Evolutionary conservation across 2,329 filamentous ascomycete species (phyloP).

Genomic region (Fusarium tricinctum): DNA sequence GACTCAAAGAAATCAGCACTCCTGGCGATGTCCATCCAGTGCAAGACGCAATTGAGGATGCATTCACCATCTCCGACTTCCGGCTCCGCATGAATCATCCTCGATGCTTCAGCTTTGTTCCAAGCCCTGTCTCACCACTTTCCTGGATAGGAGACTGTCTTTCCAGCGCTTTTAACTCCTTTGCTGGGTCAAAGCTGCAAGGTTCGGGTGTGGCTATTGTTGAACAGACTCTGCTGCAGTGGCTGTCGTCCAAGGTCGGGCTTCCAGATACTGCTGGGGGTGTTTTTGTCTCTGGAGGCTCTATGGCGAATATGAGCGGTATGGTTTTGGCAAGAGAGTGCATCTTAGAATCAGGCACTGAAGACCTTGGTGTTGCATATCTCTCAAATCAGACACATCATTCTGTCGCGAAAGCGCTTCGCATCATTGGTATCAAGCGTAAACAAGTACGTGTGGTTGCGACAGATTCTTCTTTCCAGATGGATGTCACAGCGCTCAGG

Average conservation of each 20-base stretch:
- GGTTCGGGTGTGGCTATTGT: conserved; percentile 17
- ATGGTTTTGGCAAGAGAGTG: conserved; percentile 21
- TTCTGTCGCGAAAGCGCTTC: conserved; percentile 16
- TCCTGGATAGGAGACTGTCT: conserved; percentile 23
- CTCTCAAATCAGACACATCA: conserved; percentile 25
- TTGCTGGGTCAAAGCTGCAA: conserved; percentile 15
- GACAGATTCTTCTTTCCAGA: neutral
- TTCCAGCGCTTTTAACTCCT: conserved; percentile 24
- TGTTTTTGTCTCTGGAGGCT: conserved; percentile 21
- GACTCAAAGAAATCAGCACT: conserved; percentile 8
- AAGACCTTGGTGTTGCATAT: conserved; percentile 10
- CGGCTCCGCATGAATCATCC: conserved; percentile 26
- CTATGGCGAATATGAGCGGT: conserved; percentile 30
- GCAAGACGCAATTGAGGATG: conserved; percentile 10
- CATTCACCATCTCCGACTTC: conserved; percentile 13
- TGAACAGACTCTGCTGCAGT: conserved; percentile 17
- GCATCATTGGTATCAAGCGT: conserved; percentile 3
- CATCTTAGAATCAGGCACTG: conserved; percentile 1
- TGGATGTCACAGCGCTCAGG: neutral
- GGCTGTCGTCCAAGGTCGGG: conserved; percentile 14
- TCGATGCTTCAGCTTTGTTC: conserved; percentile 15
- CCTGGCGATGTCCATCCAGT: conserved; percentile 7
- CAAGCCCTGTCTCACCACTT: conserved; percentile 5
- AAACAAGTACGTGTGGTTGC: conserved; percentile 5
- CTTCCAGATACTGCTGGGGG: conserved; percentile 16